Evolutionary conservation across 495 filamentous ascomycete genomes (phyloP).

Genomic region (Neurospora terricola): DNA sequence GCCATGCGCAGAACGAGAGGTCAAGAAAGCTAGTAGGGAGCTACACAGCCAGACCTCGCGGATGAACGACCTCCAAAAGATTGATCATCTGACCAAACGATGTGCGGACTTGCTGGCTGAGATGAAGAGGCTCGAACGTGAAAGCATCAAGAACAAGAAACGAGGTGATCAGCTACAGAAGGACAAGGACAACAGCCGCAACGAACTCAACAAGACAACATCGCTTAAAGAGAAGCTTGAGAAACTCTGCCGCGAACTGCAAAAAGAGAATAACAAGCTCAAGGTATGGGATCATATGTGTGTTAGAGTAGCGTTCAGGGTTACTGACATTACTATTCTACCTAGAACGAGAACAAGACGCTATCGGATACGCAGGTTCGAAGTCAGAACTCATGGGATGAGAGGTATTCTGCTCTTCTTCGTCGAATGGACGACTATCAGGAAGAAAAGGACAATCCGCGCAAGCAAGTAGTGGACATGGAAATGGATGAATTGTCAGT

Average conservation of each 20-base stretch:
- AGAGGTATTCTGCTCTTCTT: slow-evolving; percentile 64
- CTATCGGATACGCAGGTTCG: slow-evolving; percentile 73
- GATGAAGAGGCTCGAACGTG: slow-evolving; percentile 90
- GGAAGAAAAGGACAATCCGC: slow-evolving; percentile 65
- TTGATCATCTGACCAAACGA: slow-evolving; percentile 81
- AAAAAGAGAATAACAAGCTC: slow-evolving; percentile 92
- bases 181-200: slow-evolving; percentile 81
- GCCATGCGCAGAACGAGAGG: slow-evolving; percentile 44
- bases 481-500: slow-evolving; percentile 81
- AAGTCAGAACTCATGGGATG: slow-evolving; percentile 74
- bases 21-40: slow-evolving; percentile 89
- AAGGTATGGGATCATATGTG: slow-evolving; percentile 51
- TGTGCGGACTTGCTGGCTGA: slow-evolving; percentile 84
- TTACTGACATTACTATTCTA: not conserved
- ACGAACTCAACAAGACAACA: slow-evolving; percentile 77
- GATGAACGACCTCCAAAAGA: slow-evolving; percentile 61
- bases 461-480: slow-evolving; percentile 62
- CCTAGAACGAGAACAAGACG: slow-evolving; percentile 82
- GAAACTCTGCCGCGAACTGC: slow-evolving; percentile 84
- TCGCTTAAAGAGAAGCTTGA: slow-evolving; percentile 89
- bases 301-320: not conserved
- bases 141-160: slow-evolving; percentile 92
- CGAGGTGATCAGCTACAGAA: slow-evolving; percentile 90
- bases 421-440: slow-evolving; percentile 72
- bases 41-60: slow-evolving; percentile 69